These are phyloP conservation scores for Coniochaeta sp. DNA, from an alignment of 2,329 filamentous ascomycete genomes.

Conservation along the genomic window DNA sequence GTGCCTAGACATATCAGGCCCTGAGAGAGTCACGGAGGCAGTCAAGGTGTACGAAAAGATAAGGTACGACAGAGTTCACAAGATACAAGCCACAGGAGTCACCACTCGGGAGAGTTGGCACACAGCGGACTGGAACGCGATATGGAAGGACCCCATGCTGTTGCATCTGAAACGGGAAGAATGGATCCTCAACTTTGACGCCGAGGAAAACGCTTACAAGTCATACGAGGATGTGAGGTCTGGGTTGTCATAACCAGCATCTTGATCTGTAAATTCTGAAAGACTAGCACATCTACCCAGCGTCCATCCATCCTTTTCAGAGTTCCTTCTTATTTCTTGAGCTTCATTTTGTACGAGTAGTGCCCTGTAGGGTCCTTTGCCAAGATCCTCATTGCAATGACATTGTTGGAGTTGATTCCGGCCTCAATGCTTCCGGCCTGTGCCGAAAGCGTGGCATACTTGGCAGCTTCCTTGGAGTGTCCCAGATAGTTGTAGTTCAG, in stretches of 20 bases:
- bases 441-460: constrained; percentile 26
- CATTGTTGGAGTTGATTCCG: constrained; percentile 24
- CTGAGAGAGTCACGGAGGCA: constrained; percentile 9
- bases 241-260: too few species aligned
- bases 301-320: too few species aligned
- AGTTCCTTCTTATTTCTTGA: neutral
- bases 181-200: constrained; percentile 42
- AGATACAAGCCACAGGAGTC: constrained; percentile 36
- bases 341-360: constrained; percentile 14
- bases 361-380: constrained; percentile 24
- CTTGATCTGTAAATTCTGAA: too few species aligned
- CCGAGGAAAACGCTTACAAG: constrained; percentile 37
- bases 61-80: constrained; percentile 33
- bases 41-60: constrained; percentile 30
- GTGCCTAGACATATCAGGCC: constrained; percentile 22
- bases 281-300: too few species aligned
- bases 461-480: constrained; percentile 19
- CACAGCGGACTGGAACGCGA: constrained; percentile 37
- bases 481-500: constrained; percentile 31
- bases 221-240: constrained; percentile 17
- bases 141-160: constrained; percentile 34
- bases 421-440: constrained; percentile 29
- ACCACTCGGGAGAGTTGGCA: constrained; percentile 41
- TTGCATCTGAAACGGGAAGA: constrained; percentile 37
- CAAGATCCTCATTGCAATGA: constrained; percentile 26